Conservation (phyloP, 2,329 filamentous ascomycete genomes). For the Ceratocystis ficicola region DNA sequence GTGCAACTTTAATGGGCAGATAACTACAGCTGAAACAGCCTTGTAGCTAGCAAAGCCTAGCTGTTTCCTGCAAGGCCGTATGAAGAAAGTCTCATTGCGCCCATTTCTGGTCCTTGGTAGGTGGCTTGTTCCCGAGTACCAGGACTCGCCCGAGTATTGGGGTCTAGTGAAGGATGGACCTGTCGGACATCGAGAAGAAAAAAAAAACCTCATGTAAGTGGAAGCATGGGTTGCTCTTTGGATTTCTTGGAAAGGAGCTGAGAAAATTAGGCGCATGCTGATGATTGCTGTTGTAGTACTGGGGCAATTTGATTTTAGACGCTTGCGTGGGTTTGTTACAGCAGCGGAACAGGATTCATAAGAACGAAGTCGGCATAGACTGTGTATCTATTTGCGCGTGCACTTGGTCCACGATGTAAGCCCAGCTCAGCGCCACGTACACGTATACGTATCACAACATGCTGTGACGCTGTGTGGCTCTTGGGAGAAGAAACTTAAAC, state of each 20-base stretch:
- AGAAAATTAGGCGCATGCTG: not conserved
- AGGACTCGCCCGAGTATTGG: not conserved
- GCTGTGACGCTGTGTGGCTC: not conserved
- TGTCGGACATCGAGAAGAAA: not conserved
- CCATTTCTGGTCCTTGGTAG: not conserved
- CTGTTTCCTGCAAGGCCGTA: not conserved
- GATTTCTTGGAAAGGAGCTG: not conserved
- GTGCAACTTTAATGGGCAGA: too few relatives aligned
- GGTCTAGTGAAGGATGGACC: not conserved
- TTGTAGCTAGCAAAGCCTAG: too few relatives aligned
- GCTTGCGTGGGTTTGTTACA: not conserved
- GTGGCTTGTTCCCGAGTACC: not conserved
- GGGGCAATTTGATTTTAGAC: not conserved
- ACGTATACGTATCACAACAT: slow-evolving; percentile 4
- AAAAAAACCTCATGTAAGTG: too few relatives aligned
- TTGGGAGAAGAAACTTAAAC: not conserved
- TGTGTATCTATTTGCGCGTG: not conserved
- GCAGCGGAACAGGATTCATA: not conserved
- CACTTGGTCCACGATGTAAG: not conserved
- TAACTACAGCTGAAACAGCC: too few relatives aligned
- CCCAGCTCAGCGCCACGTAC: not conserved
- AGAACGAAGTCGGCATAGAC: not conserved
- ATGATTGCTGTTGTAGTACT: not conserved
- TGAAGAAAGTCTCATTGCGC: not conserved
- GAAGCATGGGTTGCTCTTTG: not conserved